Conservation (phyloP, 2,329 filamentous ascomycete species). For the Orbilia brochopaga region DNA sequence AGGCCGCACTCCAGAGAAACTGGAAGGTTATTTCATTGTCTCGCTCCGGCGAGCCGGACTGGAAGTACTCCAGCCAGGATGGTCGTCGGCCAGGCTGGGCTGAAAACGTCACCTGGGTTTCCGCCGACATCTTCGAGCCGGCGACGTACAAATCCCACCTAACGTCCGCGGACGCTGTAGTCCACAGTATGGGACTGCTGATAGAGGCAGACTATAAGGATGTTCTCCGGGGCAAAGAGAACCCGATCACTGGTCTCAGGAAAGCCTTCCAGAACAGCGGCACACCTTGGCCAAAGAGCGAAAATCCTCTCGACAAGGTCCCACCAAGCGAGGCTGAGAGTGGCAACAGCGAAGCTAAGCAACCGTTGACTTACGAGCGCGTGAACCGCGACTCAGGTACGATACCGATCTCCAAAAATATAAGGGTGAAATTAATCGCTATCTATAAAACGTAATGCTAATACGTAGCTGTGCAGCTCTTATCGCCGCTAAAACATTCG, state of each 20-base stretch:
- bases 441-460: slow-evolving; percentile 20
- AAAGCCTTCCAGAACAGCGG: slow-evolving; percentile 77
- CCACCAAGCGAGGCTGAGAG: slow-evolving; percentile 63
- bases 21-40: slow-evolving; percentile 49
- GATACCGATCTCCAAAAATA: neutral
- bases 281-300: slow-evolving; percentile 59
- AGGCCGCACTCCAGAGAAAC: slow-evolving; percentile 40
- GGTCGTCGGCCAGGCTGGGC: slow-evolving; percentile 70
- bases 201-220: slow-evolving; percentile 98
- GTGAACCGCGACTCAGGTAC: slow-evolving; percentile 86
- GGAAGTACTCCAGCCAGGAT: slow-evolving; percentile 57
- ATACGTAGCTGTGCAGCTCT: slow-evolving; percentile 66
- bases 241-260: slow-evolving; percentile 76
- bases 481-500: slow-evolving; percentile 77
- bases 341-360: slow-evolving; percentile 60
- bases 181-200: slow-evolving; percentile 94
- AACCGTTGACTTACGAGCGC: slow-evolving; percentile 80
- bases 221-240: slow-evolving; percentile 81
- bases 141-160: slow-evolving; percentile 78
- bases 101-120: slow-evolving; percentile 81
- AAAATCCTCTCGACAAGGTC: slow-evolving; percentile 67
- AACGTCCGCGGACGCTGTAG: slow-evolving; percentile 77
- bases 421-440: neutral
- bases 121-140: slow-evolving; percentile 84
- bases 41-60: slow-evolving; percentile 45